These are phyloP conservation scores for Thelonectria olida DNA, from an alignment of 2,329 filamentous ascomycete species.

Conservation along the genomic window DNA sequence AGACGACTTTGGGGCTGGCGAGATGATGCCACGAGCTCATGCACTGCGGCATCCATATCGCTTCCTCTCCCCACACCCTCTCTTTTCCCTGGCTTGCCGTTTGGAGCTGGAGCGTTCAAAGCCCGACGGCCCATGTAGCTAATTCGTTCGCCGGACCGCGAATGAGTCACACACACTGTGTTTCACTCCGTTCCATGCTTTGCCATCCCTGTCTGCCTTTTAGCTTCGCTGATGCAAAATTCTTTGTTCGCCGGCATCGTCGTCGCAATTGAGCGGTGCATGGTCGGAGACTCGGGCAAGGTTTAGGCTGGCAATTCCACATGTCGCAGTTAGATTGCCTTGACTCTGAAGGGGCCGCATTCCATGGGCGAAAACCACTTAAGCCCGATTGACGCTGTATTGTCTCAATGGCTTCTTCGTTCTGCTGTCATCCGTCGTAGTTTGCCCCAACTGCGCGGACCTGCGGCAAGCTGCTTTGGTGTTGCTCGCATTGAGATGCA, in stretches of 20 bases:
- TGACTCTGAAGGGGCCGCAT: neutral
- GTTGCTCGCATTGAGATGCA: slow-evolving; percentile 18
- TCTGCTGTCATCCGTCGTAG: too few relatives aligned
- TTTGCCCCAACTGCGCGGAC: slow-evolving; percentile 21
- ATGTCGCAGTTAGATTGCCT: slow-evolving; percentile 3
- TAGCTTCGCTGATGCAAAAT: slow-evolving; percentile 32
- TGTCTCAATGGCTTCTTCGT: slow-evolving; percentile 35
- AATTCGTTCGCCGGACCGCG: slow-evolving; percentile 33
- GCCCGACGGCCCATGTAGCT: slow-evolving; percentile 28
- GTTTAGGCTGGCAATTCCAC: slow-evolving; percentile 1
- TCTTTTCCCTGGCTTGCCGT: slow-evolving; percentile 11
- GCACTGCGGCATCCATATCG: slow-evolving; percentile 11
- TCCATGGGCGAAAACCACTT: neutral
- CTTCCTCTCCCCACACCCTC: slow-evolving; percentile 12
- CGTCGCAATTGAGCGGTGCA: slow-evolving; percentile 30
- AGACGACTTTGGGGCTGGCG: slow-evolving; percentile 17
- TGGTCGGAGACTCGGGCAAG: neutral
- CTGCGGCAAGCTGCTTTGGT: slow-evolving; percentile 33
- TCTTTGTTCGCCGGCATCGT: slow-evolving; percentile 25
- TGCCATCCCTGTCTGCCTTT: slow-evolving; percentile 36
- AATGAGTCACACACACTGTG: slow-evolving; percentile 43
- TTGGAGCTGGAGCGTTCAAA: slow-evolving; percentile 19
- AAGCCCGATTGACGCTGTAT: neutral
- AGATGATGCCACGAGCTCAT: slow-evolving; percentile 23
- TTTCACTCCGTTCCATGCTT: slow-evolving; percentile 41